A percentile compares a stretch with the other conserved stretches of the same genome.
phyloP scores from a whole-genome alignment of 2,329 filamentous ascomycete genomes.

The Stromatinia cepivora region DNA sequence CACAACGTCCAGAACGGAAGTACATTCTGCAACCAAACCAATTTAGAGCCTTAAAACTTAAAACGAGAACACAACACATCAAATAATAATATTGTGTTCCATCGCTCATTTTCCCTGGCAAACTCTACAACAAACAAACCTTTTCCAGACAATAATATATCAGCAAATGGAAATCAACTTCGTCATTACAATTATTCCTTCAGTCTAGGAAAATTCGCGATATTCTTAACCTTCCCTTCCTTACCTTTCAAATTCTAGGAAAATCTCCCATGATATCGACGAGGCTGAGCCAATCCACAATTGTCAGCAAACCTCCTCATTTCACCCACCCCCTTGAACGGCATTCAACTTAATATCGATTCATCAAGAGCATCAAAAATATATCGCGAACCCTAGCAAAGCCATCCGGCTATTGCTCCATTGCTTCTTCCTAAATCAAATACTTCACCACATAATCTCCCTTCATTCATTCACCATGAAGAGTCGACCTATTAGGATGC shows the following conservation, averaged over 20 bases:
- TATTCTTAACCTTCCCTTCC: not conserved
- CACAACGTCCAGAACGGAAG: constrained; percentile 2
- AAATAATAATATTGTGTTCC: constrained; percentile 6
- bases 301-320: constrained; percentile 15
- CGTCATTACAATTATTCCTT: not conserved
- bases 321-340: constrained; percentile 16
- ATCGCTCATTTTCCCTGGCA: not conserved
- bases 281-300: constrained; percentile 22
- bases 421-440: not conserved
- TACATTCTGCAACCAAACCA: constrained; percentile 8
- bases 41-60: not conserved
- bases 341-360: not conserved
- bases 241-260: not conserved
- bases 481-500: constrained; percentile 33
- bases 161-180: not conserved
- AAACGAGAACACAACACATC: not conserved
- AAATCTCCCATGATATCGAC: constrained; percentile 14
- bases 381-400: not conserved
- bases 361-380: not conserved
- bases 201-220: not conserved
- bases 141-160: not conserved
- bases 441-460: not conserved
- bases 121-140: not conserved
- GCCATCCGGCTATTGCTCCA: not conserved
- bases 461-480: constrained; percentile 32